Evolutionary conservation across 1,284 basidiomycete species (phyloP), one percentile per base, ranked within the genome.

Genomic region (Ustilago cynodontis): DNA sequence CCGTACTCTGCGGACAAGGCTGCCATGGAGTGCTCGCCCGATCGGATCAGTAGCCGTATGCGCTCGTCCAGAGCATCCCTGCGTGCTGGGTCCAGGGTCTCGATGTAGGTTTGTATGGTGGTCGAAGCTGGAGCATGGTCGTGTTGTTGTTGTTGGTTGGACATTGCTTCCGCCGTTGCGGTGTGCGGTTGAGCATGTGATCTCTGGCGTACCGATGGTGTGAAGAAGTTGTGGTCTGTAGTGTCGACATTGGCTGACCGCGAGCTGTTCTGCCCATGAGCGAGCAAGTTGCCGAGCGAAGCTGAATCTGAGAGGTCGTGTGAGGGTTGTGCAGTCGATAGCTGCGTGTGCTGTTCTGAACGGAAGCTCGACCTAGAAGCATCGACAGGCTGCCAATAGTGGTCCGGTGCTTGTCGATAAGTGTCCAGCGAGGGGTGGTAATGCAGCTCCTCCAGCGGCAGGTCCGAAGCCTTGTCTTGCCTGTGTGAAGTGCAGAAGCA

Each of bases 401-500:
- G 47, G 1, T 33, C 9, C 45, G 47, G 55, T 1, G 50, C 59
- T 43, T 65, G 59, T 39, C 47, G 59, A 20, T 60, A 66, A 29
- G 13, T n/a, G 33, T 72, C 70, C 29, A 72, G 52, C 6, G 54
- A 43, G 52, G 18, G 31, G 7, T 47, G 45, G 24, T 59, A 72
- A 26, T 56, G 59, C 13, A 72, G 60, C 39, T 72, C 70, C 39
- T 66, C 64, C n/a, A 63, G 39, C 3, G 64, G 64, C 10, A 72
- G 57, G 18, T 72, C 70, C 10, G 74, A 77, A 0, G 63, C 67
- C 59, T 77, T 77, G 20, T 29, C 13, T 13, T 8, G 52, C 8
- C 41, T 45, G 29, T 37, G 56, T 3, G 65, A 65, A 3, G 62
- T 47, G 45, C 74, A 77, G 10, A 77, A 77, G 69, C 74, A 77